phyloP scores from a whole-genome alignment of 176 grass and related monocot species.

The Olyra latifolia region DNA sequence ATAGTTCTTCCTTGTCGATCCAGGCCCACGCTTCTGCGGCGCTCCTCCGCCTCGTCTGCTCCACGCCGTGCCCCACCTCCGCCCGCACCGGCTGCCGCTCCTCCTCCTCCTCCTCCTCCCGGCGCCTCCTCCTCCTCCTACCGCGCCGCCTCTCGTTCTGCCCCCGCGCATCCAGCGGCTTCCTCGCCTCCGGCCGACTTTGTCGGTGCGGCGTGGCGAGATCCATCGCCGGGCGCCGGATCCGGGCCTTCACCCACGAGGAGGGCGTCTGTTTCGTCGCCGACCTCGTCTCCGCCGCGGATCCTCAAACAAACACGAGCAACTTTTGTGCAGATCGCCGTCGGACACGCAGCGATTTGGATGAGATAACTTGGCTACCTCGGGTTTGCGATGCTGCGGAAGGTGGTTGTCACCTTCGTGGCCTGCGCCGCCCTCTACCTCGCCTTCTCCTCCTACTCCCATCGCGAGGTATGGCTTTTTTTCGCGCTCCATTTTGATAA shows the following conservation, averaged over 20 bases:
- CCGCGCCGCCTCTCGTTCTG: too few species aligned
- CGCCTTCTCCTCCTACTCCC: constrained; percentile 50
- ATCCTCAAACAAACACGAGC: background rate
- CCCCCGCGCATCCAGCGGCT: too few species aligned
- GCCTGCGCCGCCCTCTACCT: constrained; percentile 46
- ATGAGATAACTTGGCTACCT: background rate
- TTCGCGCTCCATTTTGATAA: background rate
- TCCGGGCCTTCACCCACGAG: background rate
- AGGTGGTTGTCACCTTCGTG: constrained; percentile 42
- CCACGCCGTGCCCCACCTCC: too few species aligned
- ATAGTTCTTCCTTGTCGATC: too few species aligned
- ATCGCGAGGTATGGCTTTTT: constrained; percentile 37
- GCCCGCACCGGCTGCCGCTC: too few species aligned
- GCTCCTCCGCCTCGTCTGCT: too few species aligned
- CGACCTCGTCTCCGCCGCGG: constrained; percentile 34
- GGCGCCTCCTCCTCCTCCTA: too few species aligned
- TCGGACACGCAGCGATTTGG: background rate
- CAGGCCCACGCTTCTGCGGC: too few species aligned
- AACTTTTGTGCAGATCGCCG: constrained; percentile 6
- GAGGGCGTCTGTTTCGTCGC: constrained; percentile 4
- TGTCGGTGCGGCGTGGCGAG: too few species aligned
- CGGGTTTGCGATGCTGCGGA: constrained; percentile 46
- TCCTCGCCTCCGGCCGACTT: too few species aligned
- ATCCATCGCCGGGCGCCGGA: too few species aligned
- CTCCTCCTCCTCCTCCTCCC: too few species aligned